Evolutionary conservation across 2,329 filamentous ascomycete genomes (phyloP).

Genomic region (Phaeosphaeriaceae sp.): DNA sequence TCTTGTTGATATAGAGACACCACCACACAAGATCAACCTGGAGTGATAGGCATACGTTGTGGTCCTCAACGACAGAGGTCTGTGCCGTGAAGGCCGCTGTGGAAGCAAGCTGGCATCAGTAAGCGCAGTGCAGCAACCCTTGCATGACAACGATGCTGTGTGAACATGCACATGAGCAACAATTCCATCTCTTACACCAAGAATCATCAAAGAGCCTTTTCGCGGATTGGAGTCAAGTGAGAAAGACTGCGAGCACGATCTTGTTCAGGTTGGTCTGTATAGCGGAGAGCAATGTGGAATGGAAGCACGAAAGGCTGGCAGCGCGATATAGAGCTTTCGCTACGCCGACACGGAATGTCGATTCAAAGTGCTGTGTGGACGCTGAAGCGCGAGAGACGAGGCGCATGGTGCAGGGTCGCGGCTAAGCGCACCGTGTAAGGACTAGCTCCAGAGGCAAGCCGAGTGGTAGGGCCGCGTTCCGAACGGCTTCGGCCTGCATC

Average conservation of each 20-base stretch:
- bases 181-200: not conserved
- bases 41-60: not conserved
- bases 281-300: not conserved
- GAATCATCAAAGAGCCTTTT: not conserved
- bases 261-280: not conserved
- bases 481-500: conserved; percentile 14
- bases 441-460: not conserved
- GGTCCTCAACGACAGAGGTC: not conserved
- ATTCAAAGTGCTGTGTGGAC: not conserved
- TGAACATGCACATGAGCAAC: not conserved
- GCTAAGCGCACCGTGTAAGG: not conserved
- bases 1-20: not conserved
- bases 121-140: not conserved
- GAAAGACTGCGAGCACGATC: not conserved
- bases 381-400: not conserved
- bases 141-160: not conserved
- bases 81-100: not conserved
- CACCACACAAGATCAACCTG: too few species aligned
- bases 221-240: not conserved
- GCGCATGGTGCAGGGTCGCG: not conserved
- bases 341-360: not conserved
- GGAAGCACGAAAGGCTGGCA: not conserved
- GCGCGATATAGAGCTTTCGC: not conserved
- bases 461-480: conserved; percentile 20
- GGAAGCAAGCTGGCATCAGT: not conserved